A percentile compares a stretch with the other conserved stretches of the same genome.
phyloP scores from a whole-genome alignment of 2,329 filamentous ascomycete genomes.

The Elsinoe necatrix region DNA sequence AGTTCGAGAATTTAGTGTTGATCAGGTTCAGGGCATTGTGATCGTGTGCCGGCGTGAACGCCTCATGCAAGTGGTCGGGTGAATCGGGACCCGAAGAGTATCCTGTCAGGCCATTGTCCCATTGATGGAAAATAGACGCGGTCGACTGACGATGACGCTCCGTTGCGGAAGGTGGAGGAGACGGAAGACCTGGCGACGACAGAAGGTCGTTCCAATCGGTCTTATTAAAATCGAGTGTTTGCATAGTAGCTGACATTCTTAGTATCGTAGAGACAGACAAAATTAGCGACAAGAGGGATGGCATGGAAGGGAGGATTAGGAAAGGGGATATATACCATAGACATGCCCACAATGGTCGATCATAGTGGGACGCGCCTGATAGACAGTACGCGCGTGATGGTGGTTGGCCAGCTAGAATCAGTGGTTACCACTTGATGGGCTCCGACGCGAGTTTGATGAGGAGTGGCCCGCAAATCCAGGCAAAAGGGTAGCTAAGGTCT shows the following conservation, averaged over 20 bases:
- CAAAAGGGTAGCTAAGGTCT: background rate
- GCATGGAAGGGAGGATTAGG: slow-evolving; percentile 3
- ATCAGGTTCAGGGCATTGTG: background rate
- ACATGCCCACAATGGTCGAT: background rate
- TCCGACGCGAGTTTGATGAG: slow-evolving; percentile 6
- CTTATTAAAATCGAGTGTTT: background rate
- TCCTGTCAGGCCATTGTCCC: background rate
- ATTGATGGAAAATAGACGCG: background rate
- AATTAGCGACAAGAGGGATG: background rate
- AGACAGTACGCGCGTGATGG: slow-evolving; percentile 1
- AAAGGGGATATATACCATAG: slow-evolving; percentile 6
- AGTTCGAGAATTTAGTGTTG: background rate
- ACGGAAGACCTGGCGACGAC: background rate
- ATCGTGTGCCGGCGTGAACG: background rate
- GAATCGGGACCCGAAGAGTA: background rate
- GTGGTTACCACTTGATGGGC: background rate
- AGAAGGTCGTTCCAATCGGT: background rate
- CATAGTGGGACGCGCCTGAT: slow-evolving; percentile 1
- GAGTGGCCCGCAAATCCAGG: background rate
- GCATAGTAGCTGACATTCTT: background rate
- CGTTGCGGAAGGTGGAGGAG: background rate
- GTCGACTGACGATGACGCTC: slow-evolving; percentile 1
- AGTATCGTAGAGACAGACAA: background rate
- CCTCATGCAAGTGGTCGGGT: background rate
- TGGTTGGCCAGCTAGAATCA: background rate